Base-by-base conservation (phyloP, 2,329 filamentous ascomycete species). In the Fusarium sp. region DNA sequence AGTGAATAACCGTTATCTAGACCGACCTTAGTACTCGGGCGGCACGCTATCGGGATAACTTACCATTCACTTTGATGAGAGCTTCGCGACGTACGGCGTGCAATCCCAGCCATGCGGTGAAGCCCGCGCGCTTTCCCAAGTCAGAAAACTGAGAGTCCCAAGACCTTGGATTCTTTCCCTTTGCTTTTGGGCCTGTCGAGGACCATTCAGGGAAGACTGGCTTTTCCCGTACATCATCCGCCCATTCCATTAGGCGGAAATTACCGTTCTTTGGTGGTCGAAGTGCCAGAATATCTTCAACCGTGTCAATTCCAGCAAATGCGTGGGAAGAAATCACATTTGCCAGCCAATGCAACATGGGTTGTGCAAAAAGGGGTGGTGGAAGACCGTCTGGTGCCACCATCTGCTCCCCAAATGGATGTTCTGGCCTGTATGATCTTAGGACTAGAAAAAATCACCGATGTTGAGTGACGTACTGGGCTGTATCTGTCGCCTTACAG, bases 21-120 rank as follows among this genome's bases (percentile, higher is more conserved):
- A 20, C 48, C 82, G 61, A 79, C 79, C 1, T 78, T 81, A 16
- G 66, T 81, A 10, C 45, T 34, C 27, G 25, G 35, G 41, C 25
- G 23, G 45, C 43, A 56, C 25, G 16, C 11, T 23, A 39, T 32
- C 5, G 16, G 35, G 14, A 11, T 9, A 9, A 30, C 62, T 35
- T 65, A 58, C 52, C 52, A 27, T 64, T 64, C 11, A 58, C 62
- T 65, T 65, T 54, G 48, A 64, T 64, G 10, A 64, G 61, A 64
- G 61, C 61, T 25, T 62, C 41, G 14, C 59, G 59, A 9, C 59
- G 41, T n/a, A 37, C 35, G 11, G 61, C 45, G 18, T 64, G 48
- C 11, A 64, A 23, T 56, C 61, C 61, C 6, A 64, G 27, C 35
- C 37, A 35, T n/a, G 35, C 48, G 11, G 61, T 64, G 13, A 64